Percentiles rank a stretch among this genome's conserved stretches.
These are phyloP conservation scores for Neofusicoccum cordaticola DNA, from an alignment of 2,329 filamentous ascomycete genomes.

Conservation along the genomic window DNA sequence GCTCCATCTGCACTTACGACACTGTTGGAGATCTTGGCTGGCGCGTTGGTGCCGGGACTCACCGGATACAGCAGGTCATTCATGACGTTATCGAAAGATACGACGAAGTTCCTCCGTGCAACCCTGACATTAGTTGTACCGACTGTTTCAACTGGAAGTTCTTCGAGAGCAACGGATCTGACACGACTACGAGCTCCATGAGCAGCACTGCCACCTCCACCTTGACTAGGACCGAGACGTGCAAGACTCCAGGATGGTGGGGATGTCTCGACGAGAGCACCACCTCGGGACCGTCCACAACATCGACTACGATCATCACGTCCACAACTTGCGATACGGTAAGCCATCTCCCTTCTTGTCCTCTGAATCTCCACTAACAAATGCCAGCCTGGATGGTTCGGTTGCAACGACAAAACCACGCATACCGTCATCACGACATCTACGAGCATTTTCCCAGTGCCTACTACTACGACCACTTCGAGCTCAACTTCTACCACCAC, in stretches of 20 bases:
- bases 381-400: constrained; percentile 20
- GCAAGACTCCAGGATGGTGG: constrained; percentile 92
- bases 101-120: constrained; percentile 74
- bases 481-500: constrained; percentile 27
- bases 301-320: constrained; percentile 30
- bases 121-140: constrained; percentile 70
- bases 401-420: constrained; percentile 28
- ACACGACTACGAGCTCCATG: constrained; percentile 61
- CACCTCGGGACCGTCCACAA: constrained; percentile 42
- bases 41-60: constrained; percentile 85
- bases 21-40: constrained; percentile 89
- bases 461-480: constrained; percentile 23
- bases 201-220: constrained; percentile 58
- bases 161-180: constrained; percentile 86
- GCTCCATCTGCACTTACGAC: constrained; percentile 85
- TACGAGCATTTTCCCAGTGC: neutral
- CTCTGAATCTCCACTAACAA: constrained; percentile 18
- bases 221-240: constrained; percentile 75
- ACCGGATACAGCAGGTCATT: constrained; percentile 87
- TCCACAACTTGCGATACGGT: constrained; percentile 35
- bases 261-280: constrained; percentile 70
- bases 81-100: constrained; percentile 82
- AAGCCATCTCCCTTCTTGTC: constrained; percentile 15
- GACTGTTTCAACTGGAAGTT: constrained; percentile 95
- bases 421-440: constrained; percentile 26